A percentile compares a stretch with the other conserved stretches of the same genome.
Conservation (phyloP, 2,329 filamentous ascomycete genomes). For the Microsporum ferrugineum region DNA sequence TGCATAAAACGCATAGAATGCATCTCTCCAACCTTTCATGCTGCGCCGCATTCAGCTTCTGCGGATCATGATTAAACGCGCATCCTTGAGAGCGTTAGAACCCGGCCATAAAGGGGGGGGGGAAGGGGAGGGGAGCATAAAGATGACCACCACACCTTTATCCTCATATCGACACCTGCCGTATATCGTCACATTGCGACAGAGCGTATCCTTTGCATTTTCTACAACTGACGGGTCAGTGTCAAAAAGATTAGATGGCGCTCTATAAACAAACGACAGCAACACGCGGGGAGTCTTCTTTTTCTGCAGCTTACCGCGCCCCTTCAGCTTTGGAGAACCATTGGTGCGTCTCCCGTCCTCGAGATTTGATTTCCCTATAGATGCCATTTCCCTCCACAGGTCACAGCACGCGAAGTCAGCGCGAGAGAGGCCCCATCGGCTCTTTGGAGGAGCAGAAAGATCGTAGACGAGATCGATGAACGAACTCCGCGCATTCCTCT, state of each 20-base stretch:
- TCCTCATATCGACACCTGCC: constrained; percentile 88
- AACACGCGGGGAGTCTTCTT: constrained; percentile 3
- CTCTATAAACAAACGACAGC: background rate
- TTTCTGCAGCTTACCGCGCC: constrained; percentile 33
- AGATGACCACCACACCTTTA: constrained; percentile 43
- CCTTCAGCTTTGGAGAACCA: constrained; percentile 39
- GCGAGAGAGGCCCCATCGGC: constrained; percentile 32
- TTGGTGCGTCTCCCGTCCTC: constrained; percentile 36
- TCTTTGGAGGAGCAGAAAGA: constrained; percentile 12
- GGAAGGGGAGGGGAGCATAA: background rate
- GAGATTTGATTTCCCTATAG: constrained; percentile 32
- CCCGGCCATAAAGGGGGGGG: constrained; percentile 9
- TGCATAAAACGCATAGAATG: constrained; percentile 1
- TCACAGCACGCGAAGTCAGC: constrained; percentile 24
- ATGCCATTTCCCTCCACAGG: constrained; percentile 32
- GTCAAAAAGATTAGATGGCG: background rate
- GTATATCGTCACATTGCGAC: constrained; percentile 86
- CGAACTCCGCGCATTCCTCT: constrained; percentile 1
- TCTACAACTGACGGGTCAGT: constrained; percentile 36
- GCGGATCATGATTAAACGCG: constrained; percentile 75
- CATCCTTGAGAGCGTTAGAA: constrained; percentile 42
- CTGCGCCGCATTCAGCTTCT: constrained; percentile 37
- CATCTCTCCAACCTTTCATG: constrained; percentile 28
- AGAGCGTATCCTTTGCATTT: constrained; percentile 75
- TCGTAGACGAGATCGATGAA: background rate